Conservation (phyloP, 164 flowering plant genomes). For the Vitis amurensis region DNA sequence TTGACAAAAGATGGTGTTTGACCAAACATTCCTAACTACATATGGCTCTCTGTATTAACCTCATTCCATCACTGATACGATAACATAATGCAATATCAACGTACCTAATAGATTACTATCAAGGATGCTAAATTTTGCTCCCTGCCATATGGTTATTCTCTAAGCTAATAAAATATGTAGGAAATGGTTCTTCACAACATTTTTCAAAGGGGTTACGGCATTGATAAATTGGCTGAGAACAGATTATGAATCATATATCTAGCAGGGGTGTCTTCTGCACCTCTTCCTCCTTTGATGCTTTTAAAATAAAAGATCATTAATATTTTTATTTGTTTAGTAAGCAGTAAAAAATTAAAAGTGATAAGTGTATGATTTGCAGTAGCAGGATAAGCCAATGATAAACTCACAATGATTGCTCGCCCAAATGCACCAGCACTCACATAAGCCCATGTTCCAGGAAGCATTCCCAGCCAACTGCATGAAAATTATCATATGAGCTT, state of each 20-base stretch:
- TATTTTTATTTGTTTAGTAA: too few species aligned
- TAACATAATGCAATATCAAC: background rate
- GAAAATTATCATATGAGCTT: background rate
- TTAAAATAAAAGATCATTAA: too few species aligned
- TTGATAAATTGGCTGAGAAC: too few species aligned
- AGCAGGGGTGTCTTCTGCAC: too few species aligned
- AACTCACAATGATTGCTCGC: slow-evolving; percentile 90
- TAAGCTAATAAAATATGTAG: too few species aligned
- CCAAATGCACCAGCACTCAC: slow-evolving; percentile 99
- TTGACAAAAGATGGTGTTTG: background rate
- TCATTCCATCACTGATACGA: background rate
- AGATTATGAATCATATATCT: too few species aligned
- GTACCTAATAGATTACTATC: too few species aligned
- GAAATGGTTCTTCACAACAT: too few species aligned
- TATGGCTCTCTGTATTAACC: background rate
- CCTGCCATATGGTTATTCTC: background rate
- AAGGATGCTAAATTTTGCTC: background rate
- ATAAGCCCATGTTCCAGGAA: slow-evolving; percentile 99
- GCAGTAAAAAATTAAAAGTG: background rate
- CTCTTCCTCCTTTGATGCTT: too few species aligned
- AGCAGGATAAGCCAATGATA: background rate
- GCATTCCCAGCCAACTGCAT: slow-evolving; percentile 99
- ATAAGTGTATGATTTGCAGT: background rate
- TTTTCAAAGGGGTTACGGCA: too few species aligned
- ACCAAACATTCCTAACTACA: background rate